Percentiles rank a stretch among this genome's conserved stretches.
Conservation (phyloP, 2,329 filamentous ascomycete genomes). For the Neocucurbitaria cava region DNA sequence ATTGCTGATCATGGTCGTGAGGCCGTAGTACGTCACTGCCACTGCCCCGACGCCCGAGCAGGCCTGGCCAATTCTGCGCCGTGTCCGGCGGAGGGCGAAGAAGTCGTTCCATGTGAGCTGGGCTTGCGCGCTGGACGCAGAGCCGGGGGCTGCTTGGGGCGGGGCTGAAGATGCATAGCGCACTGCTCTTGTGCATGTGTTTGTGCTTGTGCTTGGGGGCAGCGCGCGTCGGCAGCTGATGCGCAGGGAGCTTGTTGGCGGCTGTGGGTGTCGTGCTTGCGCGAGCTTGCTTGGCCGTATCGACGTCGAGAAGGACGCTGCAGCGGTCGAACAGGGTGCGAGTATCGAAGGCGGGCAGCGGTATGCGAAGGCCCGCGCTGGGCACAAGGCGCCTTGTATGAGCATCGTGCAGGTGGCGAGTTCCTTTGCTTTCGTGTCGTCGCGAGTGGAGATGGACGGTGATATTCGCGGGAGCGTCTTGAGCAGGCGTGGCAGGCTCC, state of each 20-base stretch:
- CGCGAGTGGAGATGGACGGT: neutral
- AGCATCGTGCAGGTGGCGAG: constrained; percentile 41
- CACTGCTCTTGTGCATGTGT: constrained; percentile 8
- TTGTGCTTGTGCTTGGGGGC: constrained; percentile 9
- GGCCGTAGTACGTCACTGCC: constrained; percentile 67
- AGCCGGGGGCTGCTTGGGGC: constrained; percentile 18
- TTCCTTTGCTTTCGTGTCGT: neutral
- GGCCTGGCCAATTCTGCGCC: constrained; percentile 81
- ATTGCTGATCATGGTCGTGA: constrained; percentile 71
- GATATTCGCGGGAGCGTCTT: neutral
- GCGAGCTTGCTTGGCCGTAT: constrained; percentile 32
- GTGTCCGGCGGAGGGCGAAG: constrained; percentile 86
- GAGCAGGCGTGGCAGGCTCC: neutral
- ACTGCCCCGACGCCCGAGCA: constrained; percentile 74
- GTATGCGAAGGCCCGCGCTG: constrained; percentile 37
- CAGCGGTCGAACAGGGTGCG: constrained; percentile 29
- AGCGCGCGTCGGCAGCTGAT: constrained; percentile 13
- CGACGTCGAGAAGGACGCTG: constrained; percentile 37
- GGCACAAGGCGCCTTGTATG: constrained; percentile 38
- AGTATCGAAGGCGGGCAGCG: constrained; percentile 37
- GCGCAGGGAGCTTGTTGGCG: constrained; percentile 11
- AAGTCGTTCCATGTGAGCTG: constrained; percentile 81
- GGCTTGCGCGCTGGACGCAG: constrained; percentile 20
- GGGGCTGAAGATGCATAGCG: constrained; percentile 37
- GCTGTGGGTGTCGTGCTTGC: constrained; percentile 7